Base-by-base conservation (phyloP, 768 basidiomycete genomes). In the Serendipita sp. region DNA sequence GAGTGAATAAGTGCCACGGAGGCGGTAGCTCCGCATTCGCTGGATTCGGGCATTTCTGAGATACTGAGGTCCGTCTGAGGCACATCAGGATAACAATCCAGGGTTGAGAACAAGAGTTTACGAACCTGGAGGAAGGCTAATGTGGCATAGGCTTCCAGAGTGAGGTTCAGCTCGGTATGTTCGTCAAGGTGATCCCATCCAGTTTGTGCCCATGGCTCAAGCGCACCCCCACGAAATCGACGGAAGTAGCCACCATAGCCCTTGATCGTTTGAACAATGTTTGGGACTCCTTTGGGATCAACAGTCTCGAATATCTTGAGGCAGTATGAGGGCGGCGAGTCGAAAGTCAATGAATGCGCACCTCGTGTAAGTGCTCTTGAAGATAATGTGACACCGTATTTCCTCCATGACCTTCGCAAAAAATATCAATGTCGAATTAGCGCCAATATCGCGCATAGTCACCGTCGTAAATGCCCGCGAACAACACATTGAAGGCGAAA, bases 1-100 rank as follows among this genome's bases (percentile, higher is more conserved):
- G 90, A 87, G 66, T 98, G 94, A n/a, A 98, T 76, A 42, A 98
- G 78, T 0, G 84, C 90, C 1, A 96, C 81, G 1, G 93, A 95
- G 5, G 90, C 91, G 2, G 93, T 95, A 14, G 92, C 90, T 2
- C 96, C 96, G 66, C 86, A 90, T 42, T 79, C 75, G 69, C 84
- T 82, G 0, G 89, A 84, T 63, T 83, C 79, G 28, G 78, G 78
- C 66, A 88, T 82, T 41, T 77, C 78, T 3, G 88, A 82, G 20
- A 94, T 74, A 62, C 82, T 78, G 68, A 82, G 81, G 70, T 95
- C 92, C 60, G 85, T 85, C 87, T 90, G 61, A 34, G n/a, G 3
- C n/a, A 62, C 9, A 61, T 60, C n/a, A 44, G 42, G 68, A 45
- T 65, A 50, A 42, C 24, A 62, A 60, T 56, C 28, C 56, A 38